Evolutionary conservation across 1,139 yeast genomes (phyloP), one percentile per base, ranked within the genome.

Genomic region (Magnusiomyces sp.): DNA sequence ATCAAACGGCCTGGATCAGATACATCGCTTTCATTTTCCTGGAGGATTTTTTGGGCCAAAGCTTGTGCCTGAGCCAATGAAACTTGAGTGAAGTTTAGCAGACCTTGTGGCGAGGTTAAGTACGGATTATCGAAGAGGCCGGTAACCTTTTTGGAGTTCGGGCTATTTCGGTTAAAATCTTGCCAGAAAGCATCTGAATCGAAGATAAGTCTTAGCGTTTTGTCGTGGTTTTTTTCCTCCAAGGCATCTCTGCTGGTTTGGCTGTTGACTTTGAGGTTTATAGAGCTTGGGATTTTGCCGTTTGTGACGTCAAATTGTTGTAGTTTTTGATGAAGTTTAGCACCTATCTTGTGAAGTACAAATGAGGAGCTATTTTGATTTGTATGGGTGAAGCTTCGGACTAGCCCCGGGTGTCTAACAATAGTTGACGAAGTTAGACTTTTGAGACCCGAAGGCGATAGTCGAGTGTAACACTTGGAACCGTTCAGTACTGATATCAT

Each of bases 111-210:
- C 2, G 81, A 73, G 1, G 75, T 76, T 44, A 92, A 70, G 54
- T 76, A 76, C 31, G 82, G 81, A 60, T 90, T 90, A 49, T 74
- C 72, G 63, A 92, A 89, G 38, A 92, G 71, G 0, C 97, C 97
- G 0, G 80, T 69, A 46, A 32, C 32, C 32, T 51, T 38, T 5
- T 41, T 32, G 13, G 31, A 20, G 34, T 36, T 39, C 10, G 17
- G 20, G n/a, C 33, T 43, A 19, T 2, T 23, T 7, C 23, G 17
- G 32, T 40, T 43, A 19, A 47, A 49, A 5, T 37, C 37, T 6
- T 31, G 36, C 52, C 52, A 52, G 34, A 49, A 52, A n/a, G 17
- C 38, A 17, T 45, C 34, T n/a, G 48, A 45, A 27, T 52, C 54
- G 39, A 52, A 52, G 7, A 52, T 48, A 19, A 40, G 42, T 7